Conservation (phyloP, 768 basidiomycete genomes). For the Suillus tomentosus region DNA sequence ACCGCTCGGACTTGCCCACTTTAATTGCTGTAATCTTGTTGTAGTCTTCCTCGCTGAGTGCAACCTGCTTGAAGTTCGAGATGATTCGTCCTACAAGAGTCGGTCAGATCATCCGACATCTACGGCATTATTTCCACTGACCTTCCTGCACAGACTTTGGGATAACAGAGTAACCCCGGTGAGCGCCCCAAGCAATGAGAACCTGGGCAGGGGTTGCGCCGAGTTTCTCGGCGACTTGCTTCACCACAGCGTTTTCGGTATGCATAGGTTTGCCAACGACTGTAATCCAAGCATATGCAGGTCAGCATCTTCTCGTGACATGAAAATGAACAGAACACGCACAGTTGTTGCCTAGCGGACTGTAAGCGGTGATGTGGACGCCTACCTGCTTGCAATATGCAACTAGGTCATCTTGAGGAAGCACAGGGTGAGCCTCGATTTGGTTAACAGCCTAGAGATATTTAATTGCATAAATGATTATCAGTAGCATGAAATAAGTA, state of each 20-base stretch:
- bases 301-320: not conserved
- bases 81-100: conserved; percentile 53
- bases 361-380: conserved; percentile 73
- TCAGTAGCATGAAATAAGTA: not conserved
- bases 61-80: conserved; percentile 78
- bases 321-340: conserved; percentile 23
- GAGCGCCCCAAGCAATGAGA: conserved; percentile 76
- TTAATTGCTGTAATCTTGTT: conserved; percentile 50
- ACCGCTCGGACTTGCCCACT: conserved; percentile 38
- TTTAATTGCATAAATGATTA: conserved; percentile 6
- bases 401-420: conserved; percentile 74
- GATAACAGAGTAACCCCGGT: conserved; percentile 80
- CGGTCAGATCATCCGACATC: not conserved
- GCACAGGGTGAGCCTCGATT: conserved; percentile 80
- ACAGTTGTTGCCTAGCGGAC: conserved; percentile 83
- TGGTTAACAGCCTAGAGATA: conserved; percentile 63
- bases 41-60: conserved; percentile 66
- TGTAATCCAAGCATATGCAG: conserved; percentile 25
- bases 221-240: conserved; percentile 62
- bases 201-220: conserved; percentile 77
- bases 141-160: conserved; percentile 78
- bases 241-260: conserved; percentile 64
- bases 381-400: conserved; percentile 67
- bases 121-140: conserved; percentile 20
- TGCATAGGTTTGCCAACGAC: conserved; percentile 64